These are phyloP conservation scores for Phialemoniopsis sp. DNA, from an alignment of 2,329 filamentous ascomycete genomes.

Conservation along the genomic window DNA sequence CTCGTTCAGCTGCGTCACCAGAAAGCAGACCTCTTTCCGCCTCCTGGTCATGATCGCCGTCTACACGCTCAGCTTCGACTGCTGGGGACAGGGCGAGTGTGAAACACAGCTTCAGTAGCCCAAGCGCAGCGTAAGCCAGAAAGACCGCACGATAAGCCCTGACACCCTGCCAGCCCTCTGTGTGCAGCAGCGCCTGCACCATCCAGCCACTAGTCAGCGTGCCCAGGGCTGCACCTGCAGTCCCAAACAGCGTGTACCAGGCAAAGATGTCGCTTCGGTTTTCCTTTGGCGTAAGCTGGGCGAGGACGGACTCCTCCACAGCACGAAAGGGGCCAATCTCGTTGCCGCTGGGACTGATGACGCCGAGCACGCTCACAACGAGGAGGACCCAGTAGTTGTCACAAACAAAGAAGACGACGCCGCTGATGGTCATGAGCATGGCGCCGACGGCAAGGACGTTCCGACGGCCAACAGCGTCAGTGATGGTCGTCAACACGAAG, in stretches of 20 bases:
- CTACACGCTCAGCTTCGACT: constrained; percentile 20
- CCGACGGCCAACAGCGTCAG: constrained; percentile 52
- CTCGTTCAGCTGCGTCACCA: too few relatives aligned
- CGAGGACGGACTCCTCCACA: constrained; percentile 57
- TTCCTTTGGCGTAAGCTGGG: constrained; percentile 44
- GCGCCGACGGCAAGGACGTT: constrained; percentile 51
- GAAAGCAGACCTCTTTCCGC: not conserved
- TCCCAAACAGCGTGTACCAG: constrained; percentile 57
- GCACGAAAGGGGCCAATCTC: constrained; percentile 62
- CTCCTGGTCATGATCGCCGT: constrained; percentile 7
- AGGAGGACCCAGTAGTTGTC: constrained; percentile 56
- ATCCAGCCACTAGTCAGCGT: constrained; percentile 56
- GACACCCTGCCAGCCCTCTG: constrained; percentile 35
- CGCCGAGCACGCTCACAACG: constrained; percentile 52
- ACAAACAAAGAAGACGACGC: constrained; percentile 47
- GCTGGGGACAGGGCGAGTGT: constrained; percentile 38
- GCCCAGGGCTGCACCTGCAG: constrained; percentile 56
- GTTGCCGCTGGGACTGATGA: constrained; percentile 61
- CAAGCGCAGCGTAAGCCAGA: constrained; percentile 50
- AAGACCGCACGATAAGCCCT: constrained; percentile 54
- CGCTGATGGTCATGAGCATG: constrained; percentile 50
- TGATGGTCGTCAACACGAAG: constrained; percentile 52
- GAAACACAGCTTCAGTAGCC: constrained; percentile 51
- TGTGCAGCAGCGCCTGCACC: constrained; percentile 42
- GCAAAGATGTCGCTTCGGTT: constrained; percentile 53